Conservation (phyloP, 192 early-diverging fungal genomes). For the Radiomyces spectabilis region DNA sequence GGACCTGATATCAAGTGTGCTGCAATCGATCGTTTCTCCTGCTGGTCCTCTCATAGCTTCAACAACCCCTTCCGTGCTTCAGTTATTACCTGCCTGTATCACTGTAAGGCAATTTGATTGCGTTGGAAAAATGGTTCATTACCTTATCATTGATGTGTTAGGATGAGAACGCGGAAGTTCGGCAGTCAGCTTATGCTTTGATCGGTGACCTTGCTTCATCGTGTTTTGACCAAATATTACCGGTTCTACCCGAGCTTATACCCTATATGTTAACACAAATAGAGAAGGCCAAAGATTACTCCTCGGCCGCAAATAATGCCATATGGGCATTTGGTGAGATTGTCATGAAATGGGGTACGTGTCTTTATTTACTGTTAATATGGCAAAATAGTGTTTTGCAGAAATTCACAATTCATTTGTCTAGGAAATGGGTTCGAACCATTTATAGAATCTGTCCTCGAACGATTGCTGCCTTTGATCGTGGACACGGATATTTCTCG, state of each 20-base stretch:
- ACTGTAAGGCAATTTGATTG: slow-evolving; percentile 34
- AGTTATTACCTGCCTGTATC: slow-evolving; percentile 76
- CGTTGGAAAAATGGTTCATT: neutral
- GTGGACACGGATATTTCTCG: slow-evolving; percentile 53
- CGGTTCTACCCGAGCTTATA: slow-evolving; percentile 74
- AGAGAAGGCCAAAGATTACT: slow-evolving; percentile 60
- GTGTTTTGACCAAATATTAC: slow-evolving; percentile 73
- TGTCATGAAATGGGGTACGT: slow-evolving; percentile 8
- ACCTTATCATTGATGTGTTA: slow-evolving; percentile 4
- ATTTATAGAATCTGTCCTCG: slow-evolving; percentile 72
- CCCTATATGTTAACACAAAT: slow-evolving; percentile 69
- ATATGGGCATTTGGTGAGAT: slow-evolving; percentile 78
- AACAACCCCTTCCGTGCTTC: slow-evolving; percentile 63
- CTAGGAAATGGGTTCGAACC: slow-evolving; percentile 65
- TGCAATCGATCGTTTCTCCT: slow-evolving; percentile 77
- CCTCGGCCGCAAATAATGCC: slow-evolving; percentile 96
- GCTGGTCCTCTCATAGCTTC: slow-evolving; percentile 70
- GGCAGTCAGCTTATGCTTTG: slow-evolving; percentile 93
- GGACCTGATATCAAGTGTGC: slow-evolving; percentile 90
- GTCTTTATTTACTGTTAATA: neutral
- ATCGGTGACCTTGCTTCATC: slow-evolving; percentile 93
- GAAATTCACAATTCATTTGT: neutral
- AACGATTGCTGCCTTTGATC: slow-evolving; percentile 77
- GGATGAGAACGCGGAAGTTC: slow-evolving; percentile 61
- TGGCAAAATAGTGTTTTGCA: neutral